These are phyloP conservation scores for Aureobasidium leucospermi DNA, from an alignment of 2,329 filamentous ascomycete genomes.

Conservation along the genomic window DNA sequence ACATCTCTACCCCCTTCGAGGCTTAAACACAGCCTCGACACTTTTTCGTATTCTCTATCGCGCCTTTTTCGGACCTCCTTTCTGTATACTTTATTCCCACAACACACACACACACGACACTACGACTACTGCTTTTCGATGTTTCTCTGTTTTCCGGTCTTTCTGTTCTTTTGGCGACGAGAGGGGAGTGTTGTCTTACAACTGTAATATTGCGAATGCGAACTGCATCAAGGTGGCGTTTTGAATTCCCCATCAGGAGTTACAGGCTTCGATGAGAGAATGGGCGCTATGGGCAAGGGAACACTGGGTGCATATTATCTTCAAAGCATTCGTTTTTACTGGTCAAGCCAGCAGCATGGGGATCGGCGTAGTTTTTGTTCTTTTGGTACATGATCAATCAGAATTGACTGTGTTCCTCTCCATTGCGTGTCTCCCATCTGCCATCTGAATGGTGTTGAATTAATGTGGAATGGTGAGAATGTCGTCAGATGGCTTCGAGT, in stretches of 20 bases:
- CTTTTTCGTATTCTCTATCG: background rate
- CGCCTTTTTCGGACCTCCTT: background rate
- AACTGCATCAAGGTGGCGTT: no score
- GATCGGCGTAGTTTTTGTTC: background rate
- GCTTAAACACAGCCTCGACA: background rate
- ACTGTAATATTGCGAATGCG: background rate
- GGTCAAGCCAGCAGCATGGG: background rate
- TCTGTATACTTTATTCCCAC: background rate
- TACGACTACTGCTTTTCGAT: background rate
- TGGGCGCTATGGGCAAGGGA: conserved; percentile 2
- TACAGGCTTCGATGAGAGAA: conserved; percentile 19
- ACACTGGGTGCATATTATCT: background rate
- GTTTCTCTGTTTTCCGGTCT: background rate
- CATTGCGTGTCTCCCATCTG: background rate
- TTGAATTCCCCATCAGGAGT: background rate
- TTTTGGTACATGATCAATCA: background rate
- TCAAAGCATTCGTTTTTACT: background rate
- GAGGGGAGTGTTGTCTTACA: conserved; percentile 27
- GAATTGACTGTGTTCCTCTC: background rate
- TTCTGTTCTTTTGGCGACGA: conserved; percentile 18
- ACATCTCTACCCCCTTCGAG: background rate
- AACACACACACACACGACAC: background rate
- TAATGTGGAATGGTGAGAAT: no score
- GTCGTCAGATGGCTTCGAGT: no score
- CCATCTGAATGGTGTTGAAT: no score